phyloP scores from a whole-genome alignment of 2,329 filamentous ascomycete genomes.

The Hymenoscyphus salicellus region DNA sequence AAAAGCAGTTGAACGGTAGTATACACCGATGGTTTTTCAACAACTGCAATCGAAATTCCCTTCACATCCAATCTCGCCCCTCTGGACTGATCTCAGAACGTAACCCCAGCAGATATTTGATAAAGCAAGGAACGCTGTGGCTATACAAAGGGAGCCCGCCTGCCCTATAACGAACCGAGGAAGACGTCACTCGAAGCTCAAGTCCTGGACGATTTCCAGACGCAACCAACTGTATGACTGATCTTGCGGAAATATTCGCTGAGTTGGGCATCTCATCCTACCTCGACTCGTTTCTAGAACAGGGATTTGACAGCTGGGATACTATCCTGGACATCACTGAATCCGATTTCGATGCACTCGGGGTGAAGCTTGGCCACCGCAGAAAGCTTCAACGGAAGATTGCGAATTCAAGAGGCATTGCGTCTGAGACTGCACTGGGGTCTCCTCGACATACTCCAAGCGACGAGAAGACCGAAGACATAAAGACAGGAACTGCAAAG shows the following conservation, averaged over 20 bases:
- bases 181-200: background rate
- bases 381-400: constrained; percentile 84
- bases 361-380: constrained; percentile 77
- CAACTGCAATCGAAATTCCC: background rate
- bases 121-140: background rate
- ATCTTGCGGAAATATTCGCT: constrained; percentile 64
- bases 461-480: constrained; percentile 57
- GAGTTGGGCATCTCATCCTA: constrained; percentile 79
- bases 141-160: background rate
- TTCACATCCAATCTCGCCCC: background rate
- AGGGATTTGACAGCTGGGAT: constrained; percentile 84
- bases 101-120: background rate
- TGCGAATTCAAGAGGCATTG: constrained; percentile 65
- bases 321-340: constrained; percentile 81
- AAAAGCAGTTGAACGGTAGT: background rate
- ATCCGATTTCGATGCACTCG: constrained; percentile 72
- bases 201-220: constrained; percentile 37
- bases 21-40: background rate
- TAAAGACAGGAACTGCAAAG: constrained; percentile 46
- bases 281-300: constrained; percentile 66
- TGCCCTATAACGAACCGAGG: background rate
- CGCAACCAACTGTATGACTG: constrained; percentile 41
- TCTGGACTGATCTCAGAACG: background rate
- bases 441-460: constrained; percentile 44
- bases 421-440: constrained; percentile 36